These are phyloP conservation scores for Oehlia diaphana DNA, from an alignment of 192 early-diverging fungal species.

Conservation along the genomic window DNA sequence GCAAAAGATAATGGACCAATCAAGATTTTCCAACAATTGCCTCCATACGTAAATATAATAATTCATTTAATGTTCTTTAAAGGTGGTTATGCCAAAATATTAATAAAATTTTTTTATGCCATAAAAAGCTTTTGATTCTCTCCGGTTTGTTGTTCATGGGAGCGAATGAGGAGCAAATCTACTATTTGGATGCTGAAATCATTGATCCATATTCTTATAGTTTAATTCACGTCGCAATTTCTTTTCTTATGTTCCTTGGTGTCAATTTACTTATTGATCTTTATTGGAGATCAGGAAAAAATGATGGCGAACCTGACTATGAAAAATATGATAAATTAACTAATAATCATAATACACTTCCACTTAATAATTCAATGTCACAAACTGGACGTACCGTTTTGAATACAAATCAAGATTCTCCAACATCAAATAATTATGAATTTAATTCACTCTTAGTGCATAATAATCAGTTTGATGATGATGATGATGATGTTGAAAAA, in stretches of 20 bases:
- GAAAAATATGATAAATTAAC: neutral
- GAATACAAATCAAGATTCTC: neutral
- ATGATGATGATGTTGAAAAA: neutral
- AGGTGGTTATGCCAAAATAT: neutral
- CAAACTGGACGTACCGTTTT: neutral
- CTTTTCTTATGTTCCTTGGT: slow-evolving; percentile 59
- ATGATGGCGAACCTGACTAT: slow-evolving; percentile 17
- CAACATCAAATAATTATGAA: neutral
- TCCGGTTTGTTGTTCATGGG: slow-evolving; percentile 67
- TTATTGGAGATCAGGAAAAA: slow-evolving; percentile 28
- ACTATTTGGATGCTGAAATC: slow-evolving; percentile 40
- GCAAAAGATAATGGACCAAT: slow-evolving; percentile 34
- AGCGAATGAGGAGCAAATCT: slow-evolving; percentile 58
- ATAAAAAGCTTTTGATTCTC: slow-evolving; percentile 46
- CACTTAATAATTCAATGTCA: neutral
- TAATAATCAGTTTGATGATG: neutral
- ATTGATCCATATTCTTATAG: slow-evolving; percentile 62
- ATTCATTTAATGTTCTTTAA: too few species aligned
- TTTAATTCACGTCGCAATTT: slow-evolving; percentile 56
- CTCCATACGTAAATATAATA: slow-evolving; percentile 41
- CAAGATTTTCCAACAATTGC: slow-evolving; percentile 41
- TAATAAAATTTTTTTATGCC: neutral
- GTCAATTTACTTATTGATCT: slow-evolving; percentile 54
- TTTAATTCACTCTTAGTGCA: neutral
- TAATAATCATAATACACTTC: neutral